Evolutionary conservation across 2,329 filamentous ascomycete species (phyloP), one percentile per base, ranked within the genome.

Genomic region (Domatiomyces globalis): DNA sequence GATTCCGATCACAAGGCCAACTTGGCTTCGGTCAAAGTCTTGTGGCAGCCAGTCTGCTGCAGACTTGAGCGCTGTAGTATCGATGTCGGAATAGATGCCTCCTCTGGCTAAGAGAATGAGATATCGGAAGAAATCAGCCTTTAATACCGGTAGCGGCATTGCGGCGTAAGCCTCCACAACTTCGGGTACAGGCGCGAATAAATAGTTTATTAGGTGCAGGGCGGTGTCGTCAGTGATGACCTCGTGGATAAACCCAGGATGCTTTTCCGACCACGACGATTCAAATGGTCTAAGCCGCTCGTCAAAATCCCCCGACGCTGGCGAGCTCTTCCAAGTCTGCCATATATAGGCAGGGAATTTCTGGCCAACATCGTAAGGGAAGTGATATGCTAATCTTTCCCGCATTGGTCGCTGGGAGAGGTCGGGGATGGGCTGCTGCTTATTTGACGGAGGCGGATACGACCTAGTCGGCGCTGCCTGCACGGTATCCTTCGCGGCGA

Each of bases 331-430:
- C 92, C 92, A 98, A 12, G 92, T 98, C 74, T 98, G 92, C 92
- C 92, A 98, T 64, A 98, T 94, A 73, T 95, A 96, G 51, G 88
- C 89, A 2, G 92, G 92, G 67, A 96, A 96, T 67, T 90, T 94
- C 60, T 75, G 69, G 63, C 88, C 81, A 56, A 90, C 76, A 63
- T 95, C 85, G 74, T 96, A 98, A 18, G 89, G 87, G 68, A 92
- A 96, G 61, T 94, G 85, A 72, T 94, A 95, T 49, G 83, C 83
- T 52, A 98, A 79, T 70, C 92, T 78, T 57, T 95, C 72, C 78
- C 84, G 74, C 49, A 89, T 75, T 15, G 84, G 81, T 70, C 85
- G 81, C 63, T 76, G 78, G 53, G 81, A 80, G 64, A 86, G 75
- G 66, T 90, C 84, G 50, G 81, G 75, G 59, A 87, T 70, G 49